Percentiles rank a stretch among this genome's conserved stretches.
These are phyloP conservation scores for Tremella mesenterica DNA, from an alignment of 768 basidiomycete genomes.

Conservation along the genomic window DNA sequence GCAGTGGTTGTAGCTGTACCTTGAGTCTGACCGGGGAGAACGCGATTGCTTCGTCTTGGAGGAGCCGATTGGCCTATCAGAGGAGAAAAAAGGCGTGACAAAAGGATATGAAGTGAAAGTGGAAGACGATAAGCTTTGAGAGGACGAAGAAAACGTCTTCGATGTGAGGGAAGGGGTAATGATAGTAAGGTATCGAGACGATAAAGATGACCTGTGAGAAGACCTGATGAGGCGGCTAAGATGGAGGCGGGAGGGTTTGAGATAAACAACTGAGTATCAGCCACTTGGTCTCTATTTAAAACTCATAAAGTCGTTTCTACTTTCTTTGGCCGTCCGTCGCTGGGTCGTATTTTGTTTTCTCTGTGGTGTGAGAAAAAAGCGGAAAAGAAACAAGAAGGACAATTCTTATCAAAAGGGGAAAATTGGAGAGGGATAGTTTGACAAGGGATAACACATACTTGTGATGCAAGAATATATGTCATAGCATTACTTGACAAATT, in stretches of 20 bases:
- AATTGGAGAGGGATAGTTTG: background rate
- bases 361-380: background rate
- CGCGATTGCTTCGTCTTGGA: slow-evolving; percentile 62
- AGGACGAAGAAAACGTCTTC: slow-evolving; percentile 20
- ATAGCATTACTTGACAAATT: slow-evolving; percentile 68
- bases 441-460: slow-evolving; percentile 32
- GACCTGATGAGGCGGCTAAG: slow-evolving; percentile 56
- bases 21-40: slow-evolving; percentile 56
- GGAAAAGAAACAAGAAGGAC: background rate
- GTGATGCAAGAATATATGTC: slow-evolving; percentile 64
- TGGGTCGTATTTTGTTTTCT: no score
- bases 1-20: background rate
- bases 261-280: slow-evolving; percentile 54
- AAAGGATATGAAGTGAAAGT: slow-evolving; percentile 52
- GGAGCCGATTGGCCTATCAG: slow-evolving; percentile 59
- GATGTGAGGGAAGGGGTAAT: slow-evolving; percentile 21
- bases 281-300: background rate
- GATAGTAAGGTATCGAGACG: slow-evolving; percentile 71
- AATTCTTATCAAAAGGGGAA: background rate
- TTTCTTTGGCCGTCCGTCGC: no score
- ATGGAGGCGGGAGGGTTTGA: slow-evolving; percentile 61
- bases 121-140: slow-evolving; percentile 69
- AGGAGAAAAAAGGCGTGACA: slow-evolving; percentile 56
- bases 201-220: slow-evolving; percentile 67
- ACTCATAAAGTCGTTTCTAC: background rate